Evolutionary conservation across 345 rosid species (phyloP).

Genomic region (Pistacia vera): DNA sequence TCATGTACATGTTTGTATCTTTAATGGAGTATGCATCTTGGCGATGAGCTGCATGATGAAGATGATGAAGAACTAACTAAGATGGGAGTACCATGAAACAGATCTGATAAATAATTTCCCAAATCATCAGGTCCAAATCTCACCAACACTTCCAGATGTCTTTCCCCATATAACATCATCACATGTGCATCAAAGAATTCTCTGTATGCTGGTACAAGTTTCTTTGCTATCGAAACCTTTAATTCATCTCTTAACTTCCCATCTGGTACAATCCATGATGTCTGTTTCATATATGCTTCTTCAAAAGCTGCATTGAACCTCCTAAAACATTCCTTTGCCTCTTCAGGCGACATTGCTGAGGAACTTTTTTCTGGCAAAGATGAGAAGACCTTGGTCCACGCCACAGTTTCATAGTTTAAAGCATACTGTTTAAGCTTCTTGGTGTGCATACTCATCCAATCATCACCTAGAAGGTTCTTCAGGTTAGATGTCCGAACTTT

Average conservation of each 20-base stretch:
- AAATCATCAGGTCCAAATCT: conserved; percentile 64
- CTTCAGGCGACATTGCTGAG: conserved; percentile 37
- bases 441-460: conserved; percentile 62
- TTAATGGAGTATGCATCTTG: conserved; percentile 35
- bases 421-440: conserved; percentile 59
- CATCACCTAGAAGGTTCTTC: conserved; percentile 62
- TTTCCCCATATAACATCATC: conserved; percentile 36
- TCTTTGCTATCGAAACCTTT: conserved; percentile 60
- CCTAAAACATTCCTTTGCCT: conserved; percentile 47
- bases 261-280: conserved; percentile 59
- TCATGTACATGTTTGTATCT: not conserved
- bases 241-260: conserved; percentile 59
- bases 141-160: conserved; percentile 36
- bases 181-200: conserved; percentile 49
- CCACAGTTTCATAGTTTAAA: conserved; percentile 59
- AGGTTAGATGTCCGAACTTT: conserved; percentile 55
- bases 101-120: conserved; percentile 64
- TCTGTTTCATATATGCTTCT: conserved; percentile 68
- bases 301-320: conserved; percentile 72
- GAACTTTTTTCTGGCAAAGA: conserved; percentile 48
- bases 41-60: conserved; percentile 28
- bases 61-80: conserved; percentile 30
- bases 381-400: conserved; percentile 65
- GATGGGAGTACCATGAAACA: conserved; percentile 58
- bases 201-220: conserved; percentile 59